These are phyloP conservation scores for Naganishia sp. DNA, from an alignment of 1,284 basidiomycete species.

Conservation along the genomic window DNA sequence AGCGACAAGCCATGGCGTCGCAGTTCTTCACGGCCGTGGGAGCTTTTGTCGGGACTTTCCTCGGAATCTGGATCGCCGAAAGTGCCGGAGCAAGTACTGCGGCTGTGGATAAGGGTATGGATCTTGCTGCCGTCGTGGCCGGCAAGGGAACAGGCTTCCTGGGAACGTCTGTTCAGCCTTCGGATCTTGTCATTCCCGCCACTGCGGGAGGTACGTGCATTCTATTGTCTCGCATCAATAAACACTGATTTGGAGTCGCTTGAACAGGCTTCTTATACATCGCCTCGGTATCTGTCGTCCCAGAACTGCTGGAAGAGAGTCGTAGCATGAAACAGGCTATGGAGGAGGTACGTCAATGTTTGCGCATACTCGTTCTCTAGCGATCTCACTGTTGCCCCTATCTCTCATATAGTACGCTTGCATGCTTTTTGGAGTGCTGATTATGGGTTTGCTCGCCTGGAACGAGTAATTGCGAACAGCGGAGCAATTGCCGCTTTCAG, in stretches of 20 bases:
- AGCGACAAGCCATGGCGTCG: slow-evolving; percentile 83
- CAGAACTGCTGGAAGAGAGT: slow-evolving; percentile 80
- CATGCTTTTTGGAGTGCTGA: slow-evolving; percentile 81
- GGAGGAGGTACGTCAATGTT: slow-evolving; percentile 64
- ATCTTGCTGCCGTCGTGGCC: slow-evolving; percentile 35
- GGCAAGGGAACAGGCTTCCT: slow-evolving; percentile 73
- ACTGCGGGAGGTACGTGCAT: slow-evolving; percentile 65
- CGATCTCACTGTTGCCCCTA: slow-evolving; percentile 8
- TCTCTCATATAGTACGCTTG: slow-evolving; percentile 67
- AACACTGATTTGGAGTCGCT: not conserved
- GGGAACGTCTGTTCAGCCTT: slow-evolving; percentile 72
- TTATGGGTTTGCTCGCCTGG: slow-evolving; percentile 68
- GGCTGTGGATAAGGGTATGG: slow-evolving; percentile 35
- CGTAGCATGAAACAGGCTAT: slow-evolving; percentile 79
- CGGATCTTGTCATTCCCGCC: slow-evolving; percentile 84
- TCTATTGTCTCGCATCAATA: too few relatives aligned
- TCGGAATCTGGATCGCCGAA: slow-evolving; percentile 76
- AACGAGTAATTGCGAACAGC: slow-evolving; percentile 64
- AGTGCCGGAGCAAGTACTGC: slow-evolving; percentile 48
- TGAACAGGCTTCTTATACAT: slow-evolving; percentile 79
- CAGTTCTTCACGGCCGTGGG: slow-evolving; percentile 86
- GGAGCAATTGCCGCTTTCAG: too few relatives aligned
- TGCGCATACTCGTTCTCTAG: not conserved
- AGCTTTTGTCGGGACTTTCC: slow-evolving; percentile 84
- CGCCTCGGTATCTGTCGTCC: slow-evolving; percentile 82